These are phyloP conservation scores for Trapa bicornis DNA, from an alignment of 345 rosid genomes.

Conservation along the genomic window DNA sequence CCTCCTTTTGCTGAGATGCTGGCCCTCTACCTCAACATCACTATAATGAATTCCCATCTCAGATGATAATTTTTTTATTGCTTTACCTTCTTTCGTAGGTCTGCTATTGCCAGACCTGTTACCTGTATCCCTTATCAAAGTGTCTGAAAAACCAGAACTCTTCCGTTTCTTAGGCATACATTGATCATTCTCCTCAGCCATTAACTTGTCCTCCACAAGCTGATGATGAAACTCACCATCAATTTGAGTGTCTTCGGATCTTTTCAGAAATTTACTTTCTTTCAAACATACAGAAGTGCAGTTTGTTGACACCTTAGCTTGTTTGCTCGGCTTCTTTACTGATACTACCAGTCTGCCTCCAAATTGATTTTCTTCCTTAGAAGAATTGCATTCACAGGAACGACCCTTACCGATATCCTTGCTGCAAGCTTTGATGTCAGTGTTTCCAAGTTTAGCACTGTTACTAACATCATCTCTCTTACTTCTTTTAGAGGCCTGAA, in stretches of 20 bases:
- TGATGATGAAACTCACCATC: background rate
- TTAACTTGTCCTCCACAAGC: constrained; percentile 12
- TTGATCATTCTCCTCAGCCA: constrained; percentile 24
- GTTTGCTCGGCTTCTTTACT: constrained; percentile 20
- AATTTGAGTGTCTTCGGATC: constrained; percentile 15
- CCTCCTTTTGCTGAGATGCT: constrained; percentile 12
- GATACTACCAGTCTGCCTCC: constrained; percentile 18
- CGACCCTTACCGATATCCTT: constrained; percentile 14
- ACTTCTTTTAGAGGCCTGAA: constrained; percentile 28
- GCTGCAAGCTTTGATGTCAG: constrained; percentile 12
- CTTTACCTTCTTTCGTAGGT: constrained; percentile 11
- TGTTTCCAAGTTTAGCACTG: background rate
- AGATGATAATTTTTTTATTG: constrained; percentile 3
- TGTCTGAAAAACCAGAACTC: constrained; percentile 20
- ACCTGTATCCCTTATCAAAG: constrained; percentile 11
- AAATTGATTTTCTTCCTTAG: constrained; percentile 20
- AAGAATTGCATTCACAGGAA: constrained; percentile 12
- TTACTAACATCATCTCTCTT: constrained; percentile 13
- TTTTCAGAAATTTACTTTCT: constrained; percentile 17
- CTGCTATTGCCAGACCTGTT: constrained; percentile 14
- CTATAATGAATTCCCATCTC: constrained; percentile 15
- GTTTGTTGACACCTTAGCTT: constrained; percentile 28
- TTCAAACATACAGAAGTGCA: constrained; percentile 28
- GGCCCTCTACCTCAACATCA: constrained; percentile 20
- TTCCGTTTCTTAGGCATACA: constrained; percentile 20